Evolutionary conservation across 768 basidiomycete genomes (phyloP), one percentile per base, ranked within the genome.

Genomic region (Rhodosporidiobolus sp.): DNA sequence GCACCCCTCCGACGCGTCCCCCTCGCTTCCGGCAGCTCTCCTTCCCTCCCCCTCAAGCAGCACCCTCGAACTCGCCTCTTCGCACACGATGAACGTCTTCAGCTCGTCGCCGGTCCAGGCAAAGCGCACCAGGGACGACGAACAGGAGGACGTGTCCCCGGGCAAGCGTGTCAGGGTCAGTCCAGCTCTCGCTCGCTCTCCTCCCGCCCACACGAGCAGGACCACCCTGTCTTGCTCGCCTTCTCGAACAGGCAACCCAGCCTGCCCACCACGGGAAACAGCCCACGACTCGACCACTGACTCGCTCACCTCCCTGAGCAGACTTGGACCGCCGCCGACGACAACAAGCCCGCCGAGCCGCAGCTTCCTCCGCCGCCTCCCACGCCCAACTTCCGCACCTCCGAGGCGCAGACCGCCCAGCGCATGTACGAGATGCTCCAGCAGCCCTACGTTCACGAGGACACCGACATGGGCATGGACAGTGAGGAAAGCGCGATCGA

Each of bases 391-490:
- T 64, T 63, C 32, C 3, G 50, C 4, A 53, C 56, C 6, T n/a
- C 62, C 9, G 66, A 67, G 43, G 71, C 71, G 1, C 55, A 64
- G 30, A 66, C 64, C 45, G 55, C 58, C 19, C 71, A 72, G 34
- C 45, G 63, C 53, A 57, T 38, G 5, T 28, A 67, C 46, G 71
- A 72, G 52, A 45, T 43, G 50, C 67, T 72, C 43, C 9, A 3
- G 28, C 17, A 66, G 52, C 30, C 56, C 66, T 2, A 53, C 53
- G 50, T 62, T 64, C n/a, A 32, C 10, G 62, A 67, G 45, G 71
- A 72, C 50, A 26, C 58, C 71, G 71, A 72, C 14, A 67, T 67
- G 66, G 66, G 28, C 32, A 32, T 7, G 38, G 65, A 67, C 65
- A 57, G 48, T 4, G n/a, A 1, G 24, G 56, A 49, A n/a, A n/a